These are phyloP conservation scores for Taxillus chinensis DNA, from an alignment of 164 flowering plant species.

Conservation along the genomic window DNA sequence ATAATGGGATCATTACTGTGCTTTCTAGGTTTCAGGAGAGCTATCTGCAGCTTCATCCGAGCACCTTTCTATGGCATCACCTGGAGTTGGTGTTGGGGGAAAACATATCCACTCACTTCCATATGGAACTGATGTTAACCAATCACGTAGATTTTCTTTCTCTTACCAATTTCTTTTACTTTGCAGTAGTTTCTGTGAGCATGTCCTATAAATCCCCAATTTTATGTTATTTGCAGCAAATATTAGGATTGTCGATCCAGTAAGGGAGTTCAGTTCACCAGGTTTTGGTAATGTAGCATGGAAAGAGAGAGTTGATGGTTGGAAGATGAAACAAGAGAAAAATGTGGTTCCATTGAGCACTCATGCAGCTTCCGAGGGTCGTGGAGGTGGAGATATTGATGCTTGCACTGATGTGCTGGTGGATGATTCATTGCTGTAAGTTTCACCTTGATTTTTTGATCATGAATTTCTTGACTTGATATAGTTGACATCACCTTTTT, in stretches of 20 bases:
- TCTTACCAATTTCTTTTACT: not conserved
- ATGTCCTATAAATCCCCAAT: not conserved
- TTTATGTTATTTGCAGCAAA: constrained; percentile 42
- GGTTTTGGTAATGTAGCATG: constrained; percentile 69
- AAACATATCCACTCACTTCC: constrained; percentile 44
- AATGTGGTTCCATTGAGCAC: constrained; percentile 66
- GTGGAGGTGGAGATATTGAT: constrained; percentile 60
- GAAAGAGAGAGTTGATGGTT: constrained; percentile 82
- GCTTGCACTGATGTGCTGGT: constrained; percentile 55
- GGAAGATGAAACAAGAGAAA: constrained; percentile 77
- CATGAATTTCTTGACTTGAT: too few species aligned
- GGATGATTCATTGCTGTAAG: constrained; percentile 57
- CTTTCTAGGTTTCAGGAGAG: constrained; percentile 71
- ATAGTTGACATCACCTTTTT: too few species aligned
- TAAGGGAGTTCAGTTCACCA: constrained; percentile 68
- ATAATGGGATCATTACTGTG: not conserved
- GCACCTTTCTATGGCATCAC: constrained; percentile 69
- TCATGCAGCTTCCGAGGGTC: constrained; percentile 66
- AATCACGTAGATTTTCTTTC: constrained; percentile 28
- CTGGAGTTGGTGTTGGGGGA: constrained; percentile 44
- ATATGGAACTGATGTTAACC: constrained; percentile 34
- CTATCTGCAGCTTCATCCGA: constrained; percentile 86
- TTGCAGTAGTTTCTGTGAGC: not conserved
- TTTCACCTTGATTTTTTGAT: not conserved
- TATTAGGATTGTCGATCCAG: constrained; percentile 60